A percentile compares a stretch with the other conserved stretches of the same genome.
These are phyloP conservation scores for Monosporascus sp. DNA, from an alignment of 2,329 filamentous ascomycete genomes.

Conservation along the genomic window DNA sequence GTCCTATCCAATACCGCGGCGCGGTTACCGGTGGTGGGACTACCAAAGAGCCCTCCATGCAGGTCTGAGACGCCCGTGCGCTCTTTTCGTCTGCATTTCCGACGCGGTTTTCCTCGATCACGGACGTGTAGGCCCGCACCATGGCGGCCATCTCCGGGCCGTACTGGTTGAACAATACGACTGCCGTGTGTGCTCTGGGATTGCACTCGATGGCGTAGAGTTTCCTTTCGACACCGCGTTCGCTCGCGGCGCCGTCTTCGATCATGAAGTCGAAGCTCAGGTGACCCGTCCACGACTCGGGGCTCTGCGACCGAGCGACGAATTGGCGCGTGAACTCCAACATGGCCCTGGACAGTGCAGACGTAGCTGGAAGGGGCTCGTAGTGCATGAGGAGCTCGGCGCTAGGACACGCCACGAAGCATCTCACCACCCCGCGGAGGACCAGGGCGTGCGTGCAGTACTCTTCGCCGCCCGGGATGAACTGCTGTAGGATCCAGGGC, in stretches of 20 bases:
- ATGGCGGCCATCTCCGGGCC: conserved; percentile 38
- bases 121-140: conserved; percentile 47
- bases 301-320: conserved; percentile 39
- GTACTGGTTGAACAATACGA: conserved; percentile 49
- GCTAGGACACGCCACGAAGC: conserved; percentile 63
- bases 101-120: conserved; percentile 27
- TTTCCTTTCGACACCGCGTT: conserved; percentile 27
- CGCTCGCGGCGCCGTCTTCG: conserved; percentile 29
- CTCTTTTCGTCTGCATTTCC: not conserved
- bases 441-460: conserved; percentile 69
- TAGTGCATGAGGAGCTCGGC: conserved; percentile 63
- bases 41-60: not conserved
- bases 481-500: conserved; percentile 67
- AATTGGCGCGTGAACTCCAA: conserved; percentile 58
- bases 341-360: conserved; percentile 54
- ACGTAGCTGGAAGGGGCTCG: conserved; percentile 48
- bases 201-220: conserved; percentile 69
- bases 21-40: conserved; percentile 19
- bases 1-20: conserved; percentile 59
- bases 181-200: conserved; percentile 63
- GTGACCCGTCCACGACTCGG: conserved; percentile 57
- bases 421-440: conserved; percentile 57
- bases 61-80: too few species aligned
- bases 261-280: conserved; percentile 68
- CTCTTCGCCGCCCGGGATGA: conserved; percentile 53